These are phyloP conservation scores for Kwoniella sp. DNA, from an alignment of 768 basidiomycete genomes.

Conservation along the genomic window DNA sequence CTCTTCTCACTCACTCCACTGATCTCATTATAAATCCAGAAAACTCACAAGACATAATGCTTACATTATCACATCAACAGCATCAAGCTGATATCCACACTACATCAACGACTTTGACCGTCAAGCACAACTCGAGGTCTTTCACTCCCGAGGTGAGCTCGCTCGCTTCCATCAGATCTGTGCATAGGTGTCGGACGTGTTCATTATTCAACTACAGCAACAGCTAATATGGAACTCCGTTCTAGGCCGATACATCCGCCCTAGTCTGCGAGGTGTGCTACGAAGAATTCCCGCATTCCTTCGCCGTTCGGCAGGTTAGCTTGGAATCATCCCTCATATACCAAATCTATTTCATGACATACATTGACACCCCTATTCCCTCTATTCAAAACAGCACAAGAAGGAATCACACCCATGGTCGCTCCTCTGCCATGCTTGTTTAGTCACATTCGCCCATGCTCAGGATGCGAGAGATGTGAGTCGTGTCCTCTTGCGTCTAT, in stretches of 20 bases:
- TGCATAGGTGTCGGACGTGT: too few relatives aligned
- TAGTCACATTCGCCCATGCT: background rate
- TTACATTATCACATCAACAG: background rate
- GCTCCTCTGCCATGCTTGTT: background rate
- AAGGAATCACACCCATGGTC: conserved; percentile 8
- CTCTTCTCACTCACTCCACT: too few relatives aligned
- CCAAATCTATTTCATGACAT: background rate
- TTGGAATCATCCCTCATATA: background rate
- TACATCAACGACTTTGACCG: background rate
- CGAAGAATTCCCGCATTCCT: background rate
- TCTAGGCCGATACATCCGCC: background rate
- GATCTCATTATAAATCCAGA: too few relatives aligned
- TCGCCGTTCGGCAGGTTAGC: conserved; percentile 4
- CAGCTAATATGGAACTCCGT: too few relatives aligned
- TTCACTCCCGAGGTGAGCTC: background rate
- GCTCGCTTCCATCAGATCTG: background rate
- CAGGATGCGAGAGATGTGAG: conserved; percentile 9
- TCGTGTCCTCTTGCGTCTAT: background rate
- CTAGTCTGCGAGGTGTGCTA: conserved; percentile 7
- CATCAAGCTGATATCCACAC: background rate
- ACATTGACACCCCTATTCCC: background rate
- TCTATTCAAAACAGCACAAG: conserved; percentile 5
- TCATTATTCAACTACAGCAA: too few relatives aligned
- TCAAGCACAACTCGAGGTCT: background rate
- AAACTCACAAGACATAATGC: background rate